Evolutionary conservation across 306 rosid genomes (phyloP).

Genomic region (Arachis stenosperma): DNA sequence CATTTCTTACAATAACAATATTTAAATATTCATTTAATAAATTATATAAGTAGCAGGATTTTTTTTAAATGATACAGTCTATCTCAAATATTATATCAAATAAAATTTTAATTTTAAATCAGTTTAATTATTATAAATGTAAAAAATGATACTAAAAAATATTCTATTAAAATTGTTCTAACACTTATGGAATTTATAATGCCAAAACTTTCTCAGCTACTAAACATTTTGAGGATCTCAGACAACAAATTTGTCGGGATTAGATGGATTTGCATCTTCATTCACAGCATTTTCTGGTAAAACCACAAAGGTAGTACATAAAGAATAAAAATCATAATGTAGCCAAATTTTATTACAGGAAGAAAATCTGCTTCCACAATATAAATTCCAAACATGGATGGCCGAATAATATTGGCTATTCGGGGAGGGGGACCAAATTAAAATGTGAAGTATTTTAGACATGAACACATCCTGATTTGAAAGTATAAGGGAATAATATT

Average conservation of each 20-base stretch:
- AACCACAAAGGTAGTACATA: slow-evolving; percentile 32
- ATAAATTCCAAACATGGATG: neutral
- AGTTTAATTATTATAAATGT: no score
- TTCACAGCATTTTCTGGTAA: slow-evolving; percentile 48
- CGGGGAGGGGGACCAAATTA: no score
- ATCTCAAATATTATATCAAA: no score
- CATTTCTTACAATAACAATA: no score
- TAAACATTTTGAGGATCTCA: slow-evolving; percentile 39
- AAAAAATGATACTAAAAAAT: no score
- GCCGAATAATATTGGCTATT: no score
- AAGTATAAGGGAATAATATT: no score
- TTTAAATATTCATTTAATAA: no score
- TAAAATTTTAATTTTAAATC: no score
- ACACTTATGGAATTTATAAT: slow-evolving; percentile 14
- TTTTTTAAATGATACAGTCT: no score
- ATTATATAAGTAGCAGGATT: no score
- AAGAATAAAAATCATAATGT: slow-evolving; percentile 11
- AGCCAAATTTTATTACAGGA: neutral
- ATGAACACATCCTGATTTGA: neutral
- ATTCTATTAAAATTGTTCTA: slow-evolving; percentile 2
- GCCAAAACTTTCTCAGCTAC: slow-evolving; percentile 29
- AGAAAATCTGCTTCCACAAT: no score
- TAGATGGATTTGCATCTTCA: slow-evolving; percentile 48
- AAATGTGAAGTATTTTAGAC: neutral
- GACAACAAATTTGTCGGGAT: slow-evolving; percentile 43